Evolutionary conservation across 352 stramenopile species (phyloP).

Genomic region (Globisporangium nagaii): DNA sequence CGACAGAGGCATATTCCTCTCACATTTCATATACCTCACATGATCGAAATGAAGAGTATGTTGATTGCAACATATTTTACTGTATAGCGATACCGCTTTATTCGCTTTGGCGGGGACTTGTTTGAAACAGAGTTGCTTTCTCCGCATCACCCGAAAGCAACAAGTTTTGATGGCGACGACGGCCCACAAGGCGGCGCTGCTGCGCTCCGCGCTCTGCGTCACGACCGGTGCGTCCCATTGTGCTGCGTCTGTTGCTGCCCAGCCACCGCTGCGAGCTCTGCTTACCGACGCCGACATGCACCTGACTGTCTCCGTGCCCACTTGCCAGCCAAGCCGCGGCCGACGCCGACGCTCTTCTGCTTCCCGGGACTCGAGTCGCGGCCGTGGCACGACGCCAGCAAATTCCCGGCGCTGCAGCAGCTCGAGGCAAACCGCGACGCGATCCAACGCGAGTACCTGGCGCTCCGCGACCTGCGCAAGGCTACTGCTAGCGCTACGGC

Average conservation of each 20-base stretch:
- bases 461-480: conserved; percentile 32
- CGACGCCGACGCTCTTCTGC: conserved; percentile 74
- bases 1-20: too few species aligned
- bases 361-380: conserved; percentile 64
- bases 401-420: conserved; percentile 51
- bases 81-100: too few species aligned
- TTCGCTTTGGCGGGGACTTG: too few species aligned
- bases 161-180: conserved; percentile 24
- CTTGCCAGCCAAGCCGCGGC: conserved; percentile 63
- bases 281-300: neutral
- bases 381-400: conserved; percentile 50
- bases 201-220: conserved; percentile 73
- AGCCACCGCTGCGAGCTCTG: too few species aligned
- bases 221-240: conserved; percentile 41
- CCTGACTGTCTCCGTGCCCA: neutral
- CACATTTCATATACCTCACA: too few species aligned
- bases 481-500: neutral
- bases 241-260: too few species aligned
- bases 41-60: too few species aligned
- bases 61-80: too few species aligned
- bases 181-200: conserved; percentile 47
- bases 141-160: too few species aligned
- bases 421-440: conserved; percentile 54
- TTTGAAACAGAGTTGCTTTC: too few species aligned
- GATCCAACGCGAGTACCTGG: conserved; percentile 61